Base-by-base conservation (phyloP, 2,329 filamentous ascomycete genomes). In the Phialemonium atrogriseum region DNA sequence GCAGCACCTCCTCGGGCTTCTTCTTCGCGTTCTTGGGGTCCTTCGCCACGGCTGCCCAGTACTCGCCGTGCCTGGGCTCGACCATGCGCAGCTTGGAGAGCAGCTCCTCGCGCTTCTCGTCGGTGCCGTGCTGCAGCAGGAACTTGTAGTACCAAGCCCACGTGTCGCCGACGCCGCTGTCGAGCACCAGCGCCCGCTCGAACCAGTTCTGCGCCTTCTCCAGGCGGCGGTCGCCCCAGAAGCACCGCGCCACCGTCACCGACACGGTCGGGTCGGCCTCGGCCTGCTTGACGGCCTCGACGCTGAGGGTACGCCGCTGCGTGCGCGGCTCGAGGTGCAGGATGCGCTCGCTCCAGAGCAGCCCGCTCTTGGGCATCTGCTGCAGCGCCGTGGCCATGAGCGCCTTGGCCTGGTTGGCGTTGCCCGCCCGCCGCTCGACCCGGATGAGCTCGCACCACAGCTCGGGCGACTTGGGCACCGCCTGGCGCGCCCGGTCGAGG, bases 131-230 rank as follows among this genome's bases (percentile, higher is more conserved):
- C 66, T 95, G 85, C 44, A 78, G 55, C 42, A 96, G 52, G 55
- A 96, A 98, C 56, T 89, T 88, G 58, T 87, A 91, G 58, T 95
- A 98, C 89, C 89, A 98, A 13, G 87, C 89, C 93, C 93, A 98
- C 9, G 79, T 84, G 62, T 98, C 93, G 30, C 91, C 91, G 30
- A 77, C 64, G 54, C 96, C 88, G 21, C 80, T 77, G 50, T 98
- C 87, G 10, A 91, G 66, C 33, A 94, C 69, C 34, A 95, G 78
- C 1, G 91, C 91, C 60, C 94, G 94, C 60, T 95, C 87, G 56
- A 98, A 98, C 91, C 91, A 98, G 42, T 77, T 88, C 58, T 88
- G 83, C 3, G 91, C 89, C 57, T 95, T 94, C 45, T 96, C 91
- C 15, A 98, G 69, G 52, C 81, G 80, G 34, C 91, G 73, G 60